Base-by-base conservation (phyloP, 140 eudicot genomes). In the Flaveria floridana region DNA sequence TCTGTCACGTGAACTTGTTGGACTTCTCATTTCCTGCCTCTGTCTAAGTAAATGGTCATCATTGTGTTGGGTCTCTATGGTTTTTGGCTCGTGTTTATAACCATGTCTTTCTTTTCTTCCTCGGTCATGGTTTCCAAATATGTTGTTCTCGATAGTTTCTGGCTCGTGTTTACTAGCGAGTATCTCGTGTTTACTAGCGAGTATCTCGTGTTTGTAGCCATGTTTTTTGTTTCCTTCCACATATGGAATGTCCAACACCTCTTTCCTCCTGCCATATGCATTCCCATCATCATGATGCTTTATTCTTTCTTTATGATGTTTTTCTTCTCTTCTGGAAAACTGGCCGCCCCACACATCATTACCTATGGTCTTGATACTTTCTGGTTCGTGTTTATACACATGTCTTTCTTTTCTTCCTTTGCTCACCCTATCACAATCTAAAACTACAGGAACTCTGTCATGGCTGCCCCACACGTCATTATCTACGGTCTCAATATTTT, bases 261-360 rank as follows among this genome's bases (percentile, higher is more conserved):
- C 82, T 48, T 73, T 91, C 62, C 69, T 71, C 47, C 51, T 25
- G 34, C 20, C 66, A 70, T 30, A 16, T 15, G 20, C 85, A 57
- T 41, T 83, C 76, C 68, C 69, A 14, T 75, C 78, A 44, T 67
- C 14, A 34, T 72, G 74, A 65, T 75, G 51, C 25, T 52, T 48
- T 41, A 41, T 21, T 76, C 71, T 76, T 50, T 77, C 85, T 58
- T 75, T 78, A 37, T 28, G 52, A 25, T 8, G 44, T 46, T 77
- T 79, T 76, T 82, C 95, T 39, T 86, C 79, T 76, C 74, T 67
- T 76, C 64, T 62, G 16, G 16, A 74, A 19, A 58, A 70, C 52
- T 20, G 77, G 71, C 39, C 34, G 70, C 74, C 75, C 10, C 41
- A 19, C 44, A 37, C 55, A 39, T 7, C 37, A 34, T 69, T 63